These are phyloP conservation scores for Spinacia oleracea DNA, from an alignment of 179 eudicot genomes.

Conservation along the genomic window DNA sequence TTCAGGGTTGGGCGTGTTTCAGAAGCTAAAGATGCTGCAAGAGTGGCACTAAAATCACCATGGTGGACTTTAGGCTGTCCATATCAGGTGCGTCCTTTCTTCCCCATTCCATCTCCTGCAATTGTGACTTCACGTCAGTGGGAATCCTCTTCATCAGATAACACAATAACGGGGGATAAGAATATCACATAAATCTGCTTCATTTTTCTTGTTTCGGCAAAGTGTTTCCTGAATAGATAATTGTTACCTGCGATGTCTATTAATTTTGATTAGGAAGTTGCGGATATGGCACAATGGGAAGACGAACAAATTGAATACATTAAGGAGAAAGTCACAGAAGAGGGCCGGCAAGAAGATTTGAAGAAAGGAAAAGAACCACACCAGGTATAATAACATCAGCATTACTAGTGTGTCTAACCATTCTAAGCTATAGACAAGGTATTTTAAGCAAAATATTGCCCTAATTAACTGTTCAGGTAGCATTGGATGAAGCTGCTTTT, in stretches of 20 bases:
- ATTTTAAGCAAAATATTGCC: neutral
- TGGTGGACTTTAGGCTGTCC: slow-evolving; percentile 99
- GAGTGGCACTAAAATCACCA: slow-evolving; percentile 93
- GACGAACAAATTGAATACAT: slow-evolving; percentile 91
- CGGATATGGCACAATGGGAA: slow-evolving; percentile 89
- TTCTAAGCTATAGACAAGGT: neutral
- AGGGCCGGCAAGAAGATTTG: slow-evolving; percentile 79
- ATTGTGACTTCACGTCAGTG: neutral
- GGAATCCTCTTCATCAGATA: neutral
- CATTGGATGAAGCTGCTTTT: slow-evolving; percentile 92
- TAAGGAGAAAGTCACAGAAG: slow-evolving; percentile 74
- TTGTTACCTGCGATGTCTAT: neutral
- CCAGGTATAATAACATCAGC: slow-evolving; percentile 51
- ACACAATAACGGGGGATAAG: neutral
- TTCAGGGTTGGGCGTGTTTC: slow-evolving; percentile 74
- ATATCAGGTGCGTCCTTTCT: slow-evolving; percentile 55
- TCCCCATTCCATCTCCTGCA: neutral
- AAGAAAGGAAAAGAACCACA: slow-evolving; percentile 90
- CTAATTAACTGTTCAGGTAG: slow-evolving; percentile 43
- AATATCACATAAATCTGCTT: neutral
- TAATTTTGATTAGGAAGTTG: slow-evolving; percentile 65
- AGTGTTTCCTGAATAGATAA: neutral
- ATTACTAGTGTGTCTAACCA: neutral
- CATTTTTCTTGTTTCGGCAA: neutral
- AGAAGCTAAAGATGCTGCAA: slow-evolving; percentile 95